A percentile compares a stretch with the other conserved stretches of the same genome.
Conservation (phyloP, 306 rosid genomes). For the Medicago truncatula region MtrunA17r5.0-ANR NC_053049.1:47493501-47494000, state of each 20-base stretch:
- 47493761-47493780: conserved; percentile 70
- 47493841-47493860: conserved; percentile 21
- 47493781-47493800: conserved; percentile 80
- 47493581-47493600: conserved; percentile 67
- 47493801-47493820: conserved; percentile 37
- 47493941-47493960: conserved; percentile 13
- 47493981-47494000: neutral
- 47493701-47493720: conserved; percentile 48
- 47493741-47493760: conserved; percentile 48
- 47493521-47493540: conserved; percentile 90
- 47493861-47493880: conserved; percentile 13
- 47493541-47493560: conserved; percentile 53
- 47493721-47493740: conserved; percentile 47
- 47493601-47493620: conserved; percentile 50
- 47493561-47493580: conserved; percentile 71
- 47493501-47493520: conserved; percentile 40
- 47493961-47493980: conserved; percentile 1
- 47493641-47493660: conserved; percentile 44
- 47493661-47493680: conserved; percentile 37
- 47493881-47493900: conserved; percentile 9
- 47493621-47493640: conserved; percentile 46
- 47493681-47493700: conserved; percentile 46
- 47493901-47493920: conserved; percentile 11
- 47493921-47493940: neutral
- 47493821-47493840: conserved; percentile 6